phyloP scores from a whole-genome alignment of 2,329 filamentous ascomycete genomes.

The Fusarium nematophilum region DNA sequence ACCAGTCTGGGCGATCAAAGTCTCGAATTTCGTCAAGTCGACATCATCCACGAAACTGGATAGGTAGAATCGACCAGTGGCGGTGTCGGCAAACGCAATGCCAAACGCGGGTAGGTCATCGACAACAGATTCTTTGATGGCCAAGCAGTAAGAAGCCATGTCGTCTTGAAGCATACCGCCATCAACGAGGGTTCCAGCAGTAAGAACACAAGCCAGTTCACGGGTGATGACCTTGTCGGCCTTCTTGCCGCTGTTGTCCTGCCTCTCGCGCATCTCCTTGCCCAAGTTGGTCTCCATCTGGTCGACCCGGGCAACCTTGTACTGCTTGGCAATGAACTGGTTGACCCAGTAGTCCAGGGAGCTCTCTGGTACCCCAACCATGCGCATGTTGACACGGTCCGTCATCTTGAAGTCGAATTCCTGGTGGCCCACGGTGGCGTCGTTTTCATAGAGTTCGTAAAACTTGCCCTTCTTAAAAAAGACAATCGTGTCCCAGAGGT shows the following conservation, averaged over 20 bases:
- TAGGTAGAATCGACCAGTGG: slow-evolving; percentile 95
- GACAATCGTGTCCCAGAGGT: slow-evolving; percentile 96
- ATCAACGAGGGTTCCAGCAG: slow-evolving; percentile 92
- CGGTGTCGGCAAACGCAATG: slow-evolving; percentile 93
- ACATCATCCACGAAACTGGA: slow-evolving; percentile 91
- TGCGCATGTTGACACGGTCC: slow-evolving; percentile 98
- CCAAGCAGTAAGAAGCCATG: slow-evolving; percentile 95
- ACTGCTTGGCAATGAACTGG: slow-evolving; percentile 97
- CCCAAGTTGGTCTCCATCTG: slow-evolving; percentile 95
- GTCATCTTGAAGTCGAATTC: slow-evolving; percentile 98
- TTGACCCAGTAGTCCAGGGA: slow-evolving; percentile 98
- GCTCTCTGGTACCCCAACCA: slow-evolving; percentile 97
- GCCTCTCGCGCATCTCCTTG: slow-evolving; percentile 98
- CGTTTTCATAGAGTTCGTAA: slow-evolving; percentile 97
- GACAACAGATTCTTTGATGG: slow-evolving; percentile 85
- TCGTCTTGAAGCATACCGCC: slow-evolving; percentile 97
- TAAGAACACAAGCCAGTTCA: slow-evolving; percentile 91
- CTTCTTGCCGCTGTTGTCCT: slow-evolving; percentile 72
- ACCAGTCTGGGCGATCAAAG: slow-evolving; percentile 90
- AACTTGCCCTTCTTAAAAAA: slow-evolving; percentile 99
- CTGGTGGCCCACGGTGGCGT: slow-evolving; percentile 95
- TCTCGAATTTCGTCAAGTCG: slow-evolving; percentile 97
- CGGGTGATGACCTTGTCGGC: slow-evolving; percentile 93
- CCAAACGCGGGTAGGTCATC: slow-evolving; percentile 87
- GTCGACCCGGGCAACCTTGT: slow-evolving; percentile 95